phyloP scores from a whole-genome alignment of 805 yeast species.

The Ogataea dorogensis region DNA sequence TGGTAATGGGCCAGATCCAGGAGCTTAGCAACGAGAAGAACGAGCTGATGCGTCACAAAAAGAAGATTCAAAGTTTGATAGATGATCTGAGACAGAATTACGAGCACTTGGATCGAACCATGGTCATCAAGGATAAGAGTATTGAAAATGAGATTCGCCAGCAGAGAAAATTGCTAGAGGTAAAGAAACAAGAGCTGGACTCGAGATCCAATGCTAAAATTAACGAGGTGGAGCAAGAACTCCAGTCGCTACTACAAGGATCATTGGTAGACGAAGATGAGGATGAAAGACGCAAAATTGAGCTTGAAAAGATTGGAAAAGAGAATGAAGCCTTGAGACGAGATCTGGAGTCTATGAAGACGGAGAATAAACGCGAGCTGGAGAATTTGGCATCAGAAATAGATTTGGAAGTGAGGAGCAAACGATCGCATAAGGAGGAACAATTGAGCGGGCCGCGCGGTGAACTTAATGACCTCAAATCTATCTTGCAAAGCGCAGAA shows the following conservation, averaged over 20 bases:
- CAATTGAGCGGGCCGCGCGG: conserved; percentile 14
- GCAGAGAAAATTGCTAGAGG: conserved; percentile 25
- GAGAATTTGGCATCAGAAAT: conserved; percentile 6
- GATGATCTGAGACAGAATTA: conserved; percentile 17
- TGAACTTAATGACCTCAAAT: conserved; percentile 2
- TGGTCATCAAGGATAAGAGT: conserved; percentile 19
- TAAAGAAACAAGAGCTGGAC: conserved; percentile 34
- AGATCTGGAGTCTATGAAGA: conserved; percentile 18
- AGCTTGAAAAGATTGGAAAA: conserved; percentile 26
- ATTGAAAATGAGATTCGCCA: conserved; percentile 29
- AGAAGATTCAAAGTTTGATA: conserved; percentile 16
- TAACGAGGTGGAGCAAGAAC: conserved; percentile 20
- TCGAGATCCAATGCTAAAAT: conserved; percentile 18
- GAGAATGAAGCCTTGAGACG: too few relatives aligned
- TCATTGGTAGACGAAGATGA: conserved; percentile 32
- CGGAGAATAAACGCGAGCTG: conserved; percentile 12
- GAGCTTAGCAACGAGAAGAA: conserved; percentile 22
- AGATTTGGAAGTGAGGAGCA: conserved; percentile 3
- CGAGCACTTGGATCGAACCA: conserved; percentile 21
- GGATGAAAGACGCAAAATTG: conserved; percentile 28
- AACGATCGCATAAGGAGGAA: conserved; percentile 2
- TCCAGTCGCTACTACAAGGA: conserved; percentile 23
- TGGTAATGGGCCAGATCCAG: conserved; percentile 18
- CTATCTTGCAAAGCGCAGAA: conserved; percentile 3
- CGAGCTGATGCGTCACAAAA: conserved; percentile 21